Evolutionary conservation across 306 rosid genomes (phyloP), one percentile per base, ranked within the genome.

Genomic region (Quercus wislizeni): DNA sequence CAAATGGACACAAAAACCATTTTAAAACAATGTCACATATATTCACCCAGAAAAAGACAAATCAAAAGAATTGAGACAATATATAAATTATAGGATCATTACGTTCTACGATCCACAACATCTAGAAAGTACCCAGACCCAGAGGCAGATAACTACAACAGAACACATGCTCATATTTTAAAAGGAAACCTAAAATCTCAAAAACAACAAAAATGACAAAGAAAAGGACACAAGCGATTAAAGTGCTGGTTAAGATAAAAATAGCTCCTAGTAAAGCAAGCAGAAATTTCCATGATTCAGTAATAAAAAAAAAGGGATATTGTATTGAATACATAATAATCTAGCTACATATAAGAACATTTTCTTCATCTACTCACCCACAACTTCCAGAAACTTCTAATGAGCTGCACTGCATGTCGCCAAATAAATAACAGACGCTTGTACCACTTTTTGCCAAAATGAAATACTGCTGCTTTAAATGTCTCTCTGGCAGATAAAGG

Each of bases 381-480:
- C 64, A 96, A 70, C 85, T 91, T 93, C 86, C 81, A 89, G 85
- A 93, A 87, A 86, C 88, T 86, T 76, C 83, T 86, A 58, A 81
- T 31, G 28, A 96, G 82, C 82, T 85, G 90, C 61, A 63, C 69
- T 59, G 88, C 85, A 78, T 88, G 93, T 76, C 90, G 91, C 91
- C 88, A 87, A 75, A 96, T 75, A 68, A 93, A 93, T 55, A 90
- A 87, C 38, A 93, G 74, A 15, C 98, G 93, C 85, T 88, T 87
- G 79, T 88, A 74, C 98, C 97, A 96, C 82, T 90, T 89, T 82
- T 84, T 96, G 35, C 86, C 91, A 78, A 89, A 89, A 79, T 88
- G 92, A 73, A 84, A 55, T 75, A 89, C 69, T 43, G 92, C 92
- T 11, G 97, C 96, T 79, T 89, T 91, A 69, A 96, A 59, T 25